phyloP scores from a whole-genome alignment of 495 filamentous ascomycete genomes.

The Daldinia childiae region DNA sequence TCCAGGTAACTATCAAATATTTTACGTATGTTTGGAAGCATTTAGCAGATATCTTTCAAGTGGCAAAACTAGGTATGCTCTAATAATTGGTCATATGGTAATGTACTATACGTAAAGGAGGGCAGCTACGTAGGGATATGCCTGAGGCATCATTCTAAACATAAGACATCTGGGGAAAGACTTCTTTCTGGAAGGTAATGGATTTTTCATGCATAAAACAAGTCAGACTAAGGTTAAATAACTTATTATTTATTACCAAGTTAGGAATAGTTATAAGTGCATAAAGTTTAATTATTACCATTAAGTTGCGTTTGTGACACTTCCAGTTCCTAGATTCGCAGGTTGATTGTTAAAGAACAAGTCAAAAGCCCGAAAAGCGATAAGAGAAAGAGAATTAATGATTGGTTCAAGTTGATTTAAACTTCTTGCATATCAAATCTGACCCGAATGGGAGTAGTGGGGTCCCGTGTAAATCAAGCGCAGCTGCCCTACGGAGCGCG shows the following conservation, averaged over 20 bases:
- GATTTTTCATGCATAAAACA: not conserved
- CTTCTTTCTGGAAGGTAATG: not conserved
- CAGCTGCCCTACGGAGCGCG: not conserved
- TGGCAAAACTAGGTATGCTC: not conserved
- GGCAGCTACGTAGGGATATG: not conserved
- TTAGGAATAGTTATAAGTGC: too few relatives aligned
- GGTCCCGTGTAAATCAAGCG: not conserved
- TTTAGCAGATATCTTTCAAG: not conserved
- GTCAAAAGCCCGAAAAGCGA: not conserved
- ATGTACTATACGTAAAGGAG: not conserved
- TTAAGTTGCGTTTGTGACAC: not conserved
- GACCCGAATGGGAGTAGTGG: conserved; percentile 21
- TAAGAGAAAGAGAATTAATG: conserved; percentile 39
- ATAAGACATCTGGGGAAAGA: not conserved
- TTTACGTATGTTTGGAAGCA: not conserved
- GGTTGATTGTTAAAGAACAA: not conserved
- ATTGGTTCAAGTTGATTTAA: conserved; percentile 38
- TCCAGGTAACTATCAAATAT: not conserved
- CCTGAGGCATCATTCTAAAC: not conserved
- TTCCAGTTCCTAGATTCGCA: not conserved
- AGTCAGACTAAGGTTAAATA: not conserved
- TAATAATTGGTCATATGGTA: not conserved
- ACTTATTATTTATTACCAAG: too few relatives aligned
- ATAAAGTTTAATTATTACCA: not conserved
- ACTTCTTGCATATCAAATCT: conserved; percentile 19